These are phyloP conservation scores for Fusarium sp. DNA, from an alignment of 2,329 filamentous ascomycete genomes.

Conservation along the genomic window DNA sequence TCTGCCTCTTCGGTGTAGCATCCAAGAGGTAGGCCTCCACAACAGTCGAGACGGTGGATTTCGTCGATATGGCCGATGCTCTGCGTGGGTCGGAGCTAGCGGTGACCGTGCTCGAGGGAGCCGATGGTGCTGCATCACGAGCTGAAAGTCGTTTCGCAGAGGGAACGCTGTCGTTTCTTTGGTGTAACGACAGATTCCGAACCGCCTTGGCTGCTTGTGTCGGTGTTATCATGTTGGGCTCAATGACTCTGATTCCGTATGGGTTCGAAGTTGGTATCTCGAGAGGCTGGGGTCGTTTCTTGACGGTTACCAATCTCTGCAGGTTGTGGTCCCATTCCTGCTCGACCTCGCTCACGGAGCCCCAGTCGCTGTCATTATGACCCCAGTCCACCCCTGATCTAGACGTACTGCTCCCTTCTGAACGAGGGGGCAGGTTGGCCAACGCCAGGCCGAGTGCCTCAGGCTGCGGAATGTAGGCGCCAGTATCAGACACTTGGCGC, in stretches of 20 bases:
- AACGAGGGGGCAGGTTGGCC: slow-evolving; percentile 53
- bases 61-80: slow-evolving; percentile 65
- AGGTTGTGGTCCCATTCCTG: slow-evolving; percentile 67
- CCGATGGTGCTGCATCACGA: slow-evolving; percentile 38
- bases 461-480: slow-evolving; percentile 37
- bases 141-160: slow-evolving; percentile 39
- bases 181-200: slow-evolving; percentile 59
- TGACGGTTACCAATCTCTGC: slow-evolving; percentile 64
- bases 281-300: slow-evolving; percentile 54
- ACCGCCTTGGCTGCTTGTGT: slow-evolving; percentile 64
- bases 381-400: slow-evolving; percentile 60
- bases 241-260: slow-evolving; percentile 54
- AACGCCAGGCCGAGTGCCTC: slow-evolving; percentile 56
- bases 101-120: slow-evolving; percentile 52
- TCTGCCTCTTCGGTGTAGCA: slow-evolving; percentile 55
- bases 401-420: slow-evolving; percentile 54
- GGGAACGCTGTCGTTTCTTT: slow-evolving; percentile 46
- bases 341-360: slow-evolving; percentile 58
- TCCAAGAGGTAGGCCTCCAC: slow-evolving; percentile 69
- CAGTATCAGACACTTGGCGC: slow-evolving; percentile 48
- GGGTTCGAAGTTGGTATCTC: slow-evolving; percentile 39
- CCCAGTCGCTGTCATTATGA: slow-evolving; percentile 69
- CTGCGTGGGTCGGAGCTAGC: slow-evolving; percentile 58
- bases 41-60: slow-evolving; percentile 65
- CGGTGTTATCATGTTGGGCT: slow-evolving; percentile 59